These are phyloP conservation scores for Chrysanthemum seticuspe DNA, from an alignment of 129 eudicot genomes.

Conservation along the genomic window DNA sequence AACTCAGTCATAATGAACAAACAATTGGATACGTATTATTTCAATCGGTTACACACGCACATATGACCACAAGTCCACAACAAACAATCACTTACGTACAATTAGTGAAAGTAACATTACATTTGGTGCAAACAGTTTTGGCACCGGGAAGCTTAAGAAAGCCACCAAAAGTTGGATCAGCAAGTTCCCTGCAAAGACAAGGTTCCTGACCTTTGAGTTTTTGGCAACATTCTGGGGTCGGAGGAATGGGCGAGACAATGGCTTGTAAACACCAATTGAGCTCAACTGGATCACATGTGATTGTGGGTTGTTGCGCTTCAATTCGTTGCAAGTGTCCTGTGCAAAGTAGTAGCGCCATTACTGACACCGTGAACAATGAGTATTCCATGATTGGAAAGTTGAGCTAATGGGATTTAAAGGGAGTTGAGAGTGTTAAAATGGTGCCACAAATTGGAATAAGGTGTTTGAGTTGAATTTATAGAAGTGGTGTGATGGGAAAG, in stretches of 20 bases:
- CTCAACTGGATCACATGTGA: constrained; percentile 19
- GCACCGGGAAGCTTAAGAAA: constrained; percentile 19
- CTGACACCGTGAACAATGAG: constrained; percentile 16
- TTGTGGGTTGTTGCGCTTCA: not conserved
- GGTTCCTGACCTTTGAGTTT: constrained; percentile 21
- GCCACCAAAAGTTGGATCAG: constrained; percentile 11
- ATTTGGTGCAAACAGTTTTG: not conserved
- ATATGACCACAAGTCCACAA: too few relatives aligned
- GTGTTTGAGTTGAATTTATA: constrained; percentile 15
- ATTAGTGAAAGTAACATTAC: constrained; percentile 18
- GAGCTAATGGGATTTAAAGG: not conserved
- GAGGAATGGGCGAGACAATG: constrained; percentile 2
- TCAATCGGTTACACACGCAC: not conserved
- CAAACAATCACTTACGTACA: not conserved
- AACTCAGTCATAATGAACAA: not conserved
- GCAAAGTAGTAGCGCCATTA: constrained; percentile 14
- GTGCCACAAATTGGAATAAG: not conserved
- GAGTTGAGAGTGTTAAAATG: not conserved
- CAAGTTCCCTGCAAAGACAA: constrained; percentile 18
- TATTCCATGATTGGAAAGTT: constrained; percentile 9
- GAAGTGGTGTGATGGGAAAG: constrained; percentile 8
- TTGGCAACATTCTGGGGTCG: constrained; percentile 15
- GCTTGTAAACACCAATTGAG: constrained; percentile 27
- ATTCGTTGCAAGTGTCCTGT: not conserved
- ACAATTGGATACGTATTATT: not conserved